Evolutionary conservation across 1,284 basidiomycete species (phyloP).

Genomic region (Xerocomus cyaneibrunnescens): DNA sequence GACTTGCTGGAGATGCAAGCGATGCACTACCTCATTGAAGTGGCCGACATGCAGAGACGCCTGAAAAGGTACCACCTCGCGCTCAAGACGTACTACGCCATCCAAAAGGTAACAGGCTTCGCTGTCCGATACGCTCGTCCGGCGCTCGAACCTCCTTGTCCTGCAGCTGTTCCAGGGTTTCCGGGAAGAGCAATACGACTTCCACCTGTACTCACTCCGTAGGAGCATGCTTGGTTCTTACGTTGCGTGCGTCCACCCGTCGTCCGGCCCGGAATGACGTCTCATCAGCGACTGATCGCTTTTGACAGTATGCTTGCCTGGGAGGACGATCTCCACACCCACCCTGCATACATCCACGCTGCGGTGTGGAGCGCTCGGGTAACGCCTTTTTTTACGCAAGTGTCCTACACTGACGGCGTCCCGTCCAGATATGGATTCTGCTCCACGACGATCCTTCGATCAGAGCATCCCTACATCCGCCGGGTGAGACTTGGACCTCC

Average conservation of each 20-base stretch:
- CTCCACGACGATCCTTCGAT: conserved; percentile 77
- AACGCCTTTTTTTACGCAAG: conserved; percentile 22
- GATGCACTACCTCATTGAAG: conserved; percentile 83
- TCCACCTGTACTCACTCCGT: conserved; percentile 93
- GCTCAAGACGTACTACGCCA: conserved; percentile 81
- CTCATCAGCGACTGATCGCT: conserved; percentile 1
- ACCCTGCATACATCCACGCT: conserved; percentile 77
- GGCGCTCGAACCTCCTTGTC: conserved; percentile 3
- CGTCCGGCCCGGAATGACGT: neutral
- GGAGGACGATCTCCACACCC: conserved; percentile 78
- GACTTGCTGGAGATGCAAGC: conserved; percentile 98
- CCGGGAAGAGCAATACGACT: conserved; percentile 98
- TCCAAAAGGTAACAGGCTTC: conserved; percentile 62
- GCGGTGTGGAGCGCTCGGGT: conserved; percentile 70
- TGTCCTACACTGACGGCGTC: conserved; percentile 15
- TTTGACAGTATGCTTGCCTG: conserved; percentile 69
- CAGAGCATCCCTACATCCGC: conserved; percentile 40
- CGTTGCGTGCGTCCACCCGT: conserved; percentile 52
- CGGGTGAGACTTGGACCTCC: conserved; percentile 17
- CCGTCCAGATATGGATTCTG: conserved; percentile 66
- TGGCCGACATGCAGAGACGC: conserved; percentile 71
- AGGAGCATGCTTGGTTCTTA: conserved; percentile 90
- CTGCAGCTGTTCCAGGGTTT: conserved; percentile 79
- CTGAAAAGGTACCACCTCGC: conserved; percentile 75
- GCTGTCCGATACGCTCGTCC: conserved; percentile 9